Percentiles rank a stretch among this genome's conserved stretches.
Conservation (phyloP, 768 basidiomycete species). For the Naganishia kalamii region DNA sequence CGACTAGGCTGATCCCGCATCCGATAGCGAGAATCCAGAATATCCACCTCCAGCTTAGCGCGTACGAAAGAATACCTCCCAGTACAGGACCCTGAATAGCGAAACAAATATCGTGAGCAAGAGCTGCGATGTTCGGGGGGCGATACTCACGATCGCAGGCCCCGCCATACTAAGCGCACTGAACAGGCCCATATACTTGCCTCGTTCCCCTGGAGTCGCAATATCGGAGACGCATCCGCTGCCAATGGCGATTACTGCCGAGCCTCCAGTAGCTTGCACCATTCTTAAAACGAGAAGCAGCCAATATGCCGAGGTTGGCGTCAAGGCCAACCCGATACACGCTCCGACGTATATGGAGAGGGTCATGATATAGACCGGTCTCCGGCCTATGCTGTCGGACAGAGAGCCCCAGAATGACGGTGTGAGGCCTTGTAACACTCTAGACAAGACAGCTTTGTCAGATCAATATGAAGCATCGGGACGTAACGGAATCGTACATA, state of each 20-base stretch:
- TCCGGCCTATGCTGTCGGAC: slow-evolving; percentile 48
- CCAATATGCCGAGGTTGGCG: slow-evolving; percentile 64
- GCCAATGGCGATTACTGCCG: slow-evolving; percentile 72
- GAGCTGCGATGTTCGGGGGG: background rate
- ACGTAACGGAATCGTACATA: slow-evolving; percentile 1
- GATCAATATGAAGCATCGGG: background rate
- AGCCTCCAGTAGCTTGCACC: slow-evolving; percentile 70
- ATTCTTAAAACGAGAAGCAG: slow-evolving; percentile 71
- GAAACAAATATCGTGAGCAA: background rate
- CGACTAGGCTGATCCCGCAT: slow-evolving; percentile 29
- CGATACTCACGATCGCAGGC: slow-evolving; percentile 26
- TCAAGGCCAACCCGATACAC: slow-evolving; percentile 59
- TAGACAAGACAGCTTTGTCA: background rate
- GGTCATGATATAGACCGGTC: slow-evolving; percentile 52
- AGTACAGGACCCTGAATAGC: slow-evolving; percentile 50
- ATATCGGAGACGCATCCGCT: slow-evolving; percentile 77
- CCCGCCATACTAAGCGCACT: slow-evolving; percentile 36
- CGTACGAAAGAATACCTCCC: slow-evolving; percentile 53
- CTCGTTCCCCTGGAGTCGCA: slow-evolving; percentile 64
- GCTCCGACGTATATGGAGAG: slow-evolving; percentile 59
- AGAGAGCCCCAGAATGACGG: slow-evolving; percentile 62
- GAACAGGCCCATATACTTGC: slow-evolving; percentile 66
- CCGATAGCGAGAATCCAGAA: slow-evolving; percentile 42
- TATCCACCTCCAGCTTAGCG: slow-evolving; percentile 57
- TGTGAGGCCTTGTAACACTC: slow-evolving; percentile 45